Percentiles rank a stretch among this genome's conserved stretches.
These are phyloP conservation scores for Malassezia pachydermatis DNA, from an alignment of 1,284 basidiomycete genomes.

Conservation along the genomic window DNA sequence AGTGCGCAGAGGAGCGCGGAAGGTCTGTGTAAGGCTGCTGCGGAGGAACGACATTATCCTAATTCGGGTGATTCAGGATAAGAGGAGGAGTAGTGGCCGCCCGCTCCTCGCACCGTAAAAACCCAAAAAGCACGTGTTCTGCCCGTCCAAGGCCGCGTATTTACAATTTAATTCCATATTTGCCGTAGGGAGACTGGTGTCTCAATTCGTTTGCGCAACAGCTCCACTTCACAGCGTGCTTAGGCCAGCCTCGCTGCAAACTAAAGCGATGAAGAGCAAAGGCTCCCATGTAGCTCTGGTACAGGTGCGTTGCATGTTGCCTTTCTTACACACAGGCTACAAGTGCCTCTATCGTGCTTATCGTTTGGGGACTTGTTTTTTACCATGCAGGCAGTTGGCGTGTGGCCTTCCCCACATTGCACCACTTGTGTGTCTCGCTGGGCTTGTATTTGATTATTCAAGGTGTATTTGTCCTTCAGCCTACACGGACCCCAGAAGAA, in stretches of 20 bases:
- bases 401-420: slow-evolving; percentile 2
- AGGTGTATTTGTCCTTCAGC: slow-evolving; percentile 6
- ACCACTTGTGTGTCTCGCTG: slow-evolving; percentile 10
- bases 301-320: too few relatives aligned
- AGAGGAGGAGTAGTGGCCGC: not conserved
- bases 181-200: too few relatives aligned
- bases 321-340: not conserved
- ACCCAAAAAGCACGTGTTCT: slow-evolving; percentile 1
- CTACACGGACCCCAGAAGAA: not conserved
- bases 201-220: too few relatives aligned
- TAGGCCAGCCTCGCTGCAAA: too few relatives aligned
- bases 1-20: slow-evolving; percentile 10
- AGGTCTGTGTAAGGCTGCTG: slow-evolving; percentile 7
- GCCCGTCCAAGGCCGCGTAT: slow-evolving; percentile 2
- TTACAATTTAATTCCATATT: not conserved
- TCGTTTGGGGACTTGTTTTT: not conserved
- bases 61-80: slow-evolving; percentile 12
- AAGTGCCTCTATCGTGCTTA: not conserved
- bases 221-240: too few relatives aligned
- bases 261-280: too few relatives aligned
- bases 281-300: too few relatives aligned
- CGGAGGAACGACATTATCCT: slow-evolving; percentile 16
- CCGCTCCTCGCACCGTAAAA: slow-evolving; percentile 1
- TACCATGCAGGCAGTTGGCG: not conserved
- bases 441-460: slow-evolving; percentile 5